These are phyloP conservation scores for Pleurotus platypus DNA, from an alignment of 768 basidiomycete genomes.

Conservation along the genomic window DNA sequence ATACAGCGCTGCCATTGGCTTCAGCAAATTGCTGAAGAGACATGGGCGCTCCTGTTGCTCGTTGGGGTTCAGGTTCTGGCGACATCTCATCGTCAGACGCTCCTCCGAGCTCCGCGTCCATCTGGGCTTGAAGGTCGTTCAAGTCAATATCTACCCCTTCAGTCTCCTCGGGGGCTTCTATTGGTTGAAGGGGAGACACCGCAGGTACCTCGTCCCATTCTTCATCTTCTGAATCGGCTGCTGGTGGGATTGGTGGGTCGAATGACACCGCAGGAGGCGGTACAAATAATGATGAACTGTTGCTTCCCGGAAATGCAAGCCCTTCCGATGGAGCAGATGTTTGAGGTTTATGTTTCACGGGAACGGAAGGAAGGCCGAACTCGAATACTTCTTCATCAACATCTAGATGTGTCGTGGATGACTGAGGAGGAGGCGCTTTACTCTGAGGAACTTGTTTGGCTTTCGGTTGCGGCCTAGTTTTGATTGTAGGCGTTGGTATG, in stretches of 20 bases:
- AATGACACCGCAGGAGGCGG: constrained; percentile 21
- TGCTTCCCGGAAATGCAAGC: constrained; percentile 34
- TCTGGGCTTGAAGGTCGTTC: constrained; percentile 33
- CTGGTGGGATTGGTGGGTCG: constrained; percentile 11
- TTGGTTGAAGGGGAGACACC: constrained; percentile 14
- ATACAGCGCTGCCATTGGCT: constrained; percentile 14
- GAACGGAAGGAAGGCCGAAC: constrained; percentile 40
- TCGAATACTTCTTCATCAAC: constrained; percentile 46
- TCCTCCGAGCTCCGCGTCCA: constrained; percentile 33
- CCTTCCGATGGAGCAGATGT: constrained; percentile 24
- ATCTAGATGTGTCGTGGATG: constrained; percentile 15
- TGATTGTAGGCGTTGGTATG: constrained; percentile 9
- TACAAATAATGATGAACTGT: constrained; percentile 19
- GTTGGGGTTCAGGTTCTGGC: constrained; percentile 26
- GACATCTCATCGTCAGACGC: constrained; percentile 47
- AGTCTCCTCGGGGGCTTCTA: constrained; percentile 23
- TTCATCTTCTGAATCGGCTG: constrained; percentile 31
- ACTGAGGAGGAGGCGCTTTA: constrained; percentile 11
- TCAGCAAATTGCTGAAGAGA: constrained; percentile 46
- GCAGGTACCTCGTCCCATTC: constrained; percentile 50
- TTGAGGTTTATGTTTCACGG: constrained; percentile 28
- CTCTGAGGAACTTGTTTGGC: constrained; percentile 19
- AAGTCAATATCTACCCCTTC: constrained; percentile 32
- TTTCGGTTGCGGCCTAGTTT: constrained; percentile 9
- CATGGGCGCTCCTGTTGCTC: constrained; percentile 32